A percentile compares a stretch with the other conserved stretches of the same genome.
Evolutionary conservation across 352 stramenopile species (phyloP).

Genomic region (Phytophthora podocarpi): DNA sequence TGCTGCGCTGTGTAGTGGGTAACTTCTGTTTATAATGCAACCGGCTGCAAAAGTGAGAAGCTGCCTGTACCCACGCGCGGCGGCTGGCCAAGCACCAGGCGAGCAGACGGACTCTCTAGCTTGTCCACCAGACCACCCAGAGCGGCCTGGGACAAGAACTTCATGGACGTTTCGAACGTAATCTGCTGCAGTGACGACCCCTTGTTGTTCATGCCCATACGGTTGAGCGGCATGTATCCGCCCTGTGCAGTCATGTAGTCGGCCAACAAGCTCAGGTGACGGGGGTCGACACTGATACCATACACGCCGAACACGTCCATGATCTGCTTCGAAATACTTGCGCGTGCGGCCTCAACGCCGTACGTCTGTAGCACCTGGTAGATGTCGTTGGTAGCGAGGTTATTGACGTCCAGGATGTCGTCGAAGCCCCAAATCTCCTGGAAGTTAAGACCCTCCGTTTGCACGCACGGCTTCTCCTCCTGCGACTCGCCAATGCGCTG

Average conservation of each 20-base stretch:
- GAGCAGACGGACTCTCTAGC: conserved; percentile 94
- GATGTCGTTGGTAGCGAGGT: conserved; percentile 98
- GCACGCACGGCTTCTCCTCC: conserved; percentile 88
- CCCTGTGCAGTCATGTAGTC: conserved; percentile 99
- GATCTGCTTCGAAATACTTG: conserved; percentile 99
- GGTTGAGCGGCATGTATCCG: conserved; percentile 97
- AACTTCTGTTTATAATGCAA: conserved; percentile 66
- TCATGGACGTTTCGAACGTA: conserved; percentile 99
- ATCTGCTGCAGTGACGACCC: conserved; percentile 98
- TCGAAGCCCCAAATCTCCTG: conserved; percentile 96
- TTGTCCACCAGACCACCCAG: conserved; percentile 89
- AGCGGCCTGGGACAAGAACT: conserved; percentile 97
- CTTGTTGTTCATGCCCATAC: conserved; percentile 96
- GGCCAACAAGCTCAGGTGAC: conserved; percentile 98
- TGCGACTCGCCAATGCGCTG: conserved; percentile 78
- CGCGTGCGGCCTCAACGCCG: conserved; percentile 97
- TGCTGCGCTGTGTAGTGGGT: conserved; percentile 3
- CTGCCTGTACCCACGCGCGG: conserved; percentile 95
- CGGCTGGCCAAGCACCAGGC: conserved; percentile 95
- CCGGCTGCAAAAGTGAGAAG: conserved; percentile 93
- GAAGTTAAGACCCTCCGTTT: conserved; percentile 98
- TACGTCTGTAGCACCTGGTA: conserved; percentile 96
- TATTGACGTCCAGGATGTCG: conserved; percentile 94
- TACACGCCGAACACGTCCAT: conserved; percentile 99
- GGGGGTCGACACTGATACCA: conserved; percentile 98